Base-by-base conservation (phyloP, 176 grass and related monocot genomes). In the Triticum urartu region DNA sequence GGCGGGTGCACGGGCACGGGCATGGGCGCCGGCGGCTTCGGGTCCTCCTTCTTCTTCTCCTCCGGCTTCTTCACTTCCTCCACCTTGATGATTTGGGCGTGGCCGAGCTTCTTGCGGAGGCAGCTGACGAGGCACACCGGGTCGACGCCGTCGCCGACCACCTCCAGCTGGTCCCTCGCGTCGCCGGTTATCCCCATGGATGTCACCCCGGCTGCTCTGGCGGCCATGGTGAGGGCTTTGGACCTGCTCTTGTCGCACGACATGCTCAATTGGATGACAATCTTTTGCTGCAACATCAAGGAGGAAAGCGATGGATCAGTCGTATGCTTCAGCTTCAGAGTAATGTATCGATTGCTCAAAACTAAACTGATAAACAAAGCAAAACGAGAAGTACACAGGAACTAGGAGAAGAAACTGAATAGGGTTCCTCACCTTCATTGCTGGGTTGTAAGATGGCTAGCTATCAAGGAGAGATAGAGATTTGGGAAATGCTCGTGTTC, bases 141-240 rank as follows among this genome's bases (percentile, higher is more conserved):
- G 84, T 97, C 95, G 40, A 97, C 82, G 21, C 82, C 82, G 12
- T 83, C 89, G 78, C 92, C 95, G 33, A 91, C 65, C 4, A 97
- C 79, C 83, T 91, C 89, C 26, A 94, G 78, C 52, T 64, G 81
- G 38, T 92, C 89, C 86, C 24, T 91, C 28, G 67, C 79, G 39
- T 94, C 86, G 7, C 88, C 90, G 73, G 88, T 78, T 21, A 97
- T 30, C 22, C 26, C 48, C 33, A 97, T 40, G 0, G 86, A 91
- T 7, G 24, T 81, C 22, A 91, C 87, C 21, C 95, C 85, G 62
- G 20, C 14, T 64, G 39, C 22, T 68, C 82, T 78, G 26, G 86
- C 86, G 33, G 43, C 90, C 39, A 86, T 5, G 28, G 69, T 28
- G 79, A 92, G 86, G 12, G 90, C 83, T 21, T 89, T 89, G 5